phyloP scores from a whole-genome alignment of 345 rosid genomes.

The Arabidopsis suecica region DNA sequence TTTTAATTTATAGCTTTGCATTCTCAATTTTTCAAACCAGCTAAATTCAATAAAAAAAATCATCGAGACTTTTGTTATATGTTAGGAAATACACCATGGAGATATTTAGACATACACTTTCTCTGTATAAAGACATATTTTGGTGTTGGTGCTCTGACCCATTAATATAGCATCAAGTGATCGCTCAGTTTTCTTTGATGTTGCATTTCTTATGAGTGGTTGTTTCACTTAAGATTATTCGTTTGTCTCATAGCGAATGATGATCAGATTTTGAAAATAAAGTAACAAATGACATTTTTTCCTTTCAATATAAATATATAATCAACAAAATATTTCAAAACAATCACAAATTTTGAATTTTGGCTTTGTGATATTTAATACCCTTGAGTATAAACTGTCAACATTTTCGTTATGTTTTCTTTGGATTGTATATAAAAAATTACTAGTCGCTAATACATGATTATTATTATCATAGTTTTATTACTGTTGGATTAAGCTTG shows the following conservation, averaged over 20 bases:
- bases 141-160: conserved; percentile 16
- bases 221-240: conserved; percentile 6
- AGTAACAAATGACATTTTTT: background rate
- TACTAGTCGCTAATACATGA: background rate
- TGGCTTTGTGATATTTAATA: background rate
- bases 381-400: background rate
- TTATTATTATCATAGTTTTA: background rate
- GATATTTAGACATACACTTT: background rate
- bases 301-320: background rate
- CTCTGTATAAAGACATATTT: background rate
- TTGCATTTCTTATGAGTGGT: background rate
- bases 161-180: conserved; percentile 11
- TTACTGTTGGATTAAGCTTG: too few species aligned
- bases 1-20: conserved; percentile 2
- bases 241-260: conserved; percentile 1
- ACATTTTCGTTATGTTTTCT: background rate
- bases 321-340: background rate
- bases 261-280: background rate
- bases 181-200: conserved; percentile 12
- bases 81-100: background rate
- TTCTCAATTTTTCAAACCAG: background rate
- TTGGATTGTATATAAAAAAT: background rate
- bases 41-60: background rate
- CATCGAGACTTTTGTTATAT: too few species aligned
- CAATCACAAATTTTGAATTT: background rate